Evolutionary conservation across 2,329 filamentous ascomycete genomes (phyloP), one percentile per base, ranked within the genome.

Genomic region (Aspergillus sergii): DNA sequence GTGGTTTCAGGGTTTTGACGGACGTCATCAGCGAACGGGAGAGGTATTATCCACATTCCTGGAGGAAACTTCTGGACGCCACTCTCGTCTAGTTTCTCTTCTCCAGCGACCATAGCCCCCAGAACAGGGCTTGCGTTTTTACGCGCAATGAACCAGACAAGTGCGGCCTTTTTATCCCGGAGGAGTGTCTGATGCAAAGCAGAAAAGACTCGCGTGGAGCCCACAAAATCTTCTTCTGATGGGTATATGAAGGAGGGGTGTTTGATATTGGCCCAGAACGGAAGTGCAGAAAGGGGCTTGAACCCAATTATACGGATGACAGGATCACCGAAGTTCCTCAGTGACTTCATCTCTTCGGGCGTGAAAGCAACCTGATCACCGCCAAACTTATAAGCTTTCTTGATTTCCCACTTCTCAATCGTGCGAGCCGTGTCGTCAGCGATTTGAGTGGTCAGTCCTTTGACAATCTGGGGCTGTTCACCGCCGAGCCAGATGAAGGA

Each of bases 371-470:
- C 88, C 55, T 93, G 93, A 68, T 96, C 92, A 45, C 93, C 94
- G 14, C 94, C 95, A 73, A 98, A 98, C 71, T 95, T 97, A 83
- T 95, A 99, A 0, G 94, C 95, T 77, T 95, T 97, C 63, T 91
- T 91, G 23, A 96, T 86, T 71, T 98, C 93, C 3, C 80, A 81
- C 69, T 94, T 94, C 66, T 96, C 90, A 0, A 98, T 88, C 0
- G 88, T 87, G 43, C 89, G 85, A 2, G 90, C 87, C 21, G 89
- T 93, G 69, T 96, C 92, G 64, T 93, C 91, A 4, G 92, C 90
- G 60, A 94, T 85, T 61, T 89, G 87, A 1, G 88, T 89, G 0
- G 92, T 95, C 70, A 90, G 86, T 1, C 91, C 88, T 14, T 86
- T 83, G 1, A 88, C 94, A 61, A 98, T 90, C 73, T 97, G 91